Evolutionary conservation across 2,329 filamentous ascomycete genomes (phyloP).

Genomic region (Colletotrichum sp.): DNA sequence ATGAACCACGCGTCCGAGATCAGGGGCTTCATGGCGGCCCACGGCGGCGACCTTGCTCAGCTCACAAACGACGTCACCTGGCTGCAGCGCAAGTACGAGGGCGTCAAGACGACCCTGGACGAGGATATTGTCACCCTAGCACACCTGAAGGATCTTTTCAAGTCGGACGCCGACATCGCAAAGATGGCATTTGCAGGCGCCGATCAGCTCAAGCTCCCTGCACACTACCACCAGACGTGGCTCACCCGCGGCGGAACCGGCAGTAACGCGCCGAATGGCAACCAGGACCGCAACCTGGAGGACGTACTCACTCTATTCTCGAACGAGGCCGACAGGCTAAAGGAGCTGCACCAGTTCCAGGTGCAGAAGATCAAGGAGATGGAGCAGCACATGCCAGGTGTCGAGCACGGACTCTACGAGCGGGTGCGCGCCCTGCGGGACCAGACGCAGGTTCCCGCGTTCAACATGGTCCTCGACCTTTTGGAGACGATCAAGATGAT

Average conservation of each 20-base stretch:
- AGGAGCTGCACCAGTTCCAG: conserved; percentile 45
- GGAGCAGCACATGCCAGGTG: conserved; percentile 51
- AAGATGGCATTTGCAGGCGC: conserved; percentile 75
- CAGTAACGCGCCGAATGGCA: conserved; percentile 32
- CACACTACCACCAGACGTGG: conserved; percentile 54
- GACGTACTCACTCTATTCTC: conserved; percentile 21
- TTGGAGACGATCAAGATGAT: conserved; percentile 23
- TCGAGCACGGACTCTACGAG: conserved; percentile 49
- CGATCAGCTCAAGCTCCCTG: conserved; percentile 74
- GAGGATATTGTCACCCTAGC: conserved; percentile 67
- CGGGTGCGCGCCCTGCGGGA: conserved; percentile 21
- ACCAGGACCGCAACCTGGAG: conserved; percentile 42
- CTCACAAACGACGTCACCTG: conserved; percentile 52
- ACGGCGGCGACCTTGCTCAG: conserved; percentile 52
- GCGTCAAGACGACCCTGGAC: conserved; percentile 48
- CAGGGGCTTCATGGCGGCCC: conserved; percentile 66
- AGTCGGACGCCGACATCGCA: conserved; percentile 72
- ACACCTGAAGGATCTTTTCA: conserved; percentile 61
- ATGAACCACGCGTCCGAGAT: conserved; percentile 80
- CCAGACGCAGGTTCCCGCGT: conserved; percentile 19
- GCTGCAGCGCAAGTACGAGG: conserved; percentile 52
- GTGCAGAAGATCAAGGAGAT: conserved; percentile 40
- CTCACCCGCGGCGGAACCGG: conserved; percentile 38
- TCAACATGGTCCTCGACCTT: conserved; percentile 20
- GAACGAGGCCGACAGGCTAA: conserved; percentile 24